Percentiles rank a stretch among this genome's conserved stretches.
These are phyloP conservation scores for Aspergillus diversus DNA, from an alignment of 495 filamentous ascomycete genomes.

Conservation along the genomic window DNA sequence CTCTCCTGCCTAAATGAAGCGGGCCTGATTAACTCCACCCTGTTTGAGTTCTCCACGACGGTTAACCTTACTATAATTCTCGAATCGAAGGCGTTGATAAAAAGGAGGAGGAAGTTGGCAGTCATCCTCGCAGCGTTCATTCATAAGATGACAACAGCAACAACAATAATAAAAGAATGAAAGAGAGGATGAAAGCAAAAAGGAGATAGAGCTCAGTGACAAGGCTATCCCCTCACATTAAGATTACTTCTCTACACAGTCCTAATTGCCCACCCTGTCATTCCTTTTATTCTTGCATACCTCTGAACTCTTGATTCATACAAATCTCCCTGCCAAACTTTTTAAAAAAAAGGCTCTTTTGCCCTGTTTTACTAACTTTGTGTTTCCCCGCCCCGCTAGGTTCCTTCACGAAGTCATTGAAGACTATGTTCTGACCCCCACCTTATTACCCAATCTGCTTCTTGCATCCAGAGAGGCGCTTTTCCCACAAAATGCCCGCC, in stretches of 20 bases:
- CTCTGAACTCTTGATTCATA: too few relatives aligned
- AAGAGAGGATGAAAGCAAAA: neutral
- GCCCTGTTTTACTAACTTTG: conserved; percentile 14
- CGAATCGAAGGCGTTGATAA: neutral
- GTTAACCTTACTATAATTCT: conserved; percentile 3
- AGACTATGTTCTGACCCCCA: conserved; percentile 65
- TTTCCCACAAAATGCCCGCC: conserved; percentile 76
- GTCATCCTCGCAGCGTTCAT: too few relatives aligned
- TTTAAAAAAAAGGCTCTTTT: neutral
- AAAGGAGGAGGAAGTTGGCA: too few relatives aligned
- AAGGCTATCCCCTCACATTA: conserved; percentile 7
- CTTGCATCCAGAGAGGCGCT: conserved; percentile 69
- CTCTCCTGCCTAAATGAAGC: conserved; percentile 27
- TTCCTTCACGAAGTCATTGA: conserved; percentile 74
- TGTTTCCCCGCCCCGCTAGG: conserved; percentile 49
- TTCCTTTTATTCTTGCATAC: too few relatives aligned
- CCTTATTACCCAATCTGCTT: conserved; percentile 73
- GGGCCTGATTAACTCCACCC: conserved; percentile 30
- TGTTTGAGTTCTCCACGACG: conserved; percentile 13
- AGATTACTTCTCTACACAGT: conserved; percentile 28
- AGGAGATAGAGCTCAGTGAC: neutral
- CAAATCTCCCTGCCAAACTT: neutral
- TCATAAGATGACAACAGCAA: too few relatives aligned
- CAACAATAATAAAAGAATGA: neutral
- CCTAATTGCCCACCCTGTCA: too few relatives aligned